Base-by-base conservation (phyloP, 805 yeast genomes). In the Torulaspora delbrueckii region DNA sequence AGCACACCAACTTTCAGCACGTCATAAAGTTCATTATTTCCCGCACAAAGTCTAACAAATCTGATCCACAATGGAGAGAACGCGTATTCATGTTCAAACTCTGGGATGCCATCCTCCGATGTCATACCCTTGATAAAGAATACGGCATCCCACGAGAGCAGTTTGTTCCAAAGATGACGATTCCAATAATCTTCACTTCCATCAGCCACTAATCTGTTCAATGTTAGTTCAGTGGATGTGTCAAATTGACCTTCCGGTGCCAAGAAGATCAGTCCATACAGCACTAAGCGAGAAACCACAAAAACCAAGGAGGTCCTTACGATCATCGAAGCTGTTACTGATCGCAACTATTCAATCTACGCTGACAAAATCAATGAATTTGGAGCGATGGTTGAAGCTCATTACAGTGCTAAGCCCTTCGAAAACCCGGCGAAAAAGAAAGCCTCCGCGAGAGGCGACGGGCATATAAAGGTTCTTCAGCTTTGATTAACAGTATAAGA, bases 51-150 rank as follows among this genome's bases (percentile, higher is more conserved):
- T 23, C 53, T 60, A 3, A 84, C 64, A 3, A 81, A 37, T 19
- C 77, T 59, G 70, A 83, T 74, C 95, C 96, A 91, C 2, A 79
- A 58, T 8, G 85, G 85, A 23, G 95, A 81, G 61, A 87, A 91
- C 4, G 95, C 97, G 74, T 79, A 85, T 65, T 89, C 95, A 62
- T 91, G 96, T 65, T 91, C 98, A 64, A 73, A 90, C n/a, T 67
- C 62, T 1, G 72, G 66, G 12, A 67, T 62, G 0, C 75, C 79
- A 12, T 75, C 63, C 8, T 65, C 59, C 27, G 43, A 23, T 16
- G 85, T 78, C 45, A 82, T 62, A 6, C 51, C 52, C 37, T 81
- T 78, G 12, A 76, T 62, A 58, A 85, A 89, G 63, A 82, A 89
- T 0, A 89, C 93, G 1, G 82, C 74, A 62, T 91, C 99, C 98